Evolutionary conservation across 129 eudicot genomes (phyloP).

Genomic region (Tagetes patula): DNA sequence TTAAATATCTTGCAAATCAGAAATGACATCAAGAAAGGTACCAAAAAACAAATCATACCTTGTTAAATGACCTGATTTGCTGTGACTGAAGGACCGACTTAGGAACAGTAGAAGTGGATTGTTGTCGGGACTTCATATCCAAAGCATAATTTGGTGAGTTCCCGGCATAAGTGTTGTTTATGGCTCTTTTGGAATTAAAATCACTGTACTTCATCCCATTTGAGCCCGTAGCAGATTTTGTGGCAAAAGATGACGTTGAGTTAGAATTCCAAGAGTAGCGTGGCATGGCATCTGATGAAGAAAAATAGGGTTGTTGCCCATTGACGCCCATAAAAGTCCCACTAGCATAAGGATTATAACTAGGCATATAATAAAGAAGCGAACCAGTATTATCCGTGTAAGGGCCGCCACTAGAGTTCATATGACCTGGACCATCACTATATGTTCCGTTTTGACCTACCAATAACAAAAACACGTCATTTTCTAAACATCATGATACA

Average conservation of each 20-base stretch:
- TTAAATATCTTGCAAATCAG: neutral
- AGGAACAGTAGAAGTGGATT: slow-evolving; percentile 38
- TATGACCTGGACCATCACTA: slow-evolving; percentile 41
- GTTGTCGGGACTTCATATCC: slow-evolving; percentile 45
- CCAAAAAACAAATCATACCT: slow-evolving; percentile 37
- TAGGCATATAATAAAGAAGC: slow-evolving; percentile 54
- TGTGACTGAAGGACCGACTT: slow-evolving; percentile 46
- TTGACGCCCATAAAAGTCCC: slow-evolving; percentile 51
- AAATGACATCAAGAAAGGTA: neutral
- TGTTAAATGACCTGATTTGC: slow-evolving; percentile 43
- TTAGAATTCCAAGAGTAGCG: slow-evolving; percentile 56
- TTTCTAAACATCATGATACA: neutral
- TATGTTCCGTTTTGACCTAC: slow-evolving; percentile 59
- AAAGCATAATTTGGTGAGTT: slow-evolving; percentile 38
- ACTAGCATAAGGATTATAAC: slow-evolving; percentile 52
- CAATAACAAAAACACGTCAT: neutral
- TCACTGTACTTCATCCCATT: slow-evolving; percentile 51
- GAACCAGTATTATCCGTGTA: slow-evolving; percentile 53
- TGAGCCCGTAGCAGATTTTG: slow-evolving; percentile 39
- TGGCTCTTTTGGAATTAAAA: slow-evolving; percentile 40
- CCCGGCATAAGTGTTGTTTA: slow-evolving; percentile 20
- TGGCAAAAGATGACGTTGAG: slow-evolving; percentile 34
- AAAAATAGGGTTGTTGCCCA: slow-evolving; percentile 49
- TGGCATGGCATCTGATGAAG: slow-evolving; percentile 57
- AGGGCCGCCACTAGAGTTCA: slow-evolving; percentile 39